A percentile compares a stretch with the other conserved stretches of the same genome.
Evolutionary conservation across 2,329 filamentous ascomycete genomes (phyloP).

Genomic region (Trichoderma breve): DNA sequence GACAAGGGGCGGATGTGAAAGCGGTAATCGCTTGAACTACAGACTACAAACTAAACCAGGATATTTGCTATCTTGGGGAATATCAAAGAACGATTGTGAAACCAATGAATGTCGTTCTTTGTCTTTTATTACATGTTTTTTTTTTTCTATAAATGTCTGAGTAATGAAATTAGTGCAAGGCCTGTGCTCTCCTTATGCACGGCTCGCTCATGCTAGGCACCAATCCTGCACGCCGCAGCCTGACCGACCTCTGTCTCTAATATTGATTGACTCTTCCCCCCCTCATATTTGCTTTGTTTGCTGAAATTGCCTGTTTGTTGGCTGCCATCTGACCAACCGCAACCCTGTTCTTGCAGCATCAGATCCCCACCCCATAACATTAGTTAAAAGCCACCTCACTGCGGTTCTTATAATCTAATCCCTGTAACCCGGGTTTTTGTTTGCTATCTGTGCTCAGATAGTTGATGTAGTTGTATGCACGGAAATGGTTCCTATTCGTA

Average conservation of each 20-base stretch:
- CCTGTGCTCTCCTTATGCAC: background rate
- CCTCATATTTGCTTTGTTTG: constrained; percentile 2
- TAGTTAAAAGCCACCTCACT: constrained; percentile 5
- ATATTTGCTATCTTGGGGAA: background rate
- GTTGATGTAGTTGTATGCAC: background rate
- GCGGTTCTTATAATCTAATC: background rate
- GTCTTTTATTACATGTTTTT: background rate
- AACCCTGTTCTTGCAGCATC: background rate
- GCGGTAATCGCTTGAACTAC: background rate
- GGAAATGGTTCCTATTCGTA: background rate
- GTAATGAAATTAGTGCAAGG: background rate
- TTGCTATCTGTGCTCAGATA: background rate
- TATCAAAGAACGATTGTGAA: background rate
- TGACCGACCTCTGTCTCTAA: background rate
- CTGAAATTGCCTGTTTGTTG: background rate
- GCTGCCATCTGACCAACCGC: background rate
- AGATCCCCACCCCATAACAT: background rate
- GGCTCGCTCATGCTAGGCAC: background rate
- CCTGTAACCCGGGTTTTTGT: background rate
- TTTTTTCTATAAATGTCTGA: background rate
- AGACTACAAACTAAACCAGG: background rate
- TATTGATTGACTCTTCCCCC: background rate
- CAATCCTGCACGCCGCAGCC: background rate
- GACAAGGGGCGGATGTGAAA: background rate
- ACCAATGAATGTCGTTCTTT: background rate